A percentile compares a stretch with the other conserved stretches of the same genome.
These are phyloP conservation scores for Gracilariopsis chorda DNA, from an alignment of 23 red algal species.

Conservation along the genomic window DNA sequence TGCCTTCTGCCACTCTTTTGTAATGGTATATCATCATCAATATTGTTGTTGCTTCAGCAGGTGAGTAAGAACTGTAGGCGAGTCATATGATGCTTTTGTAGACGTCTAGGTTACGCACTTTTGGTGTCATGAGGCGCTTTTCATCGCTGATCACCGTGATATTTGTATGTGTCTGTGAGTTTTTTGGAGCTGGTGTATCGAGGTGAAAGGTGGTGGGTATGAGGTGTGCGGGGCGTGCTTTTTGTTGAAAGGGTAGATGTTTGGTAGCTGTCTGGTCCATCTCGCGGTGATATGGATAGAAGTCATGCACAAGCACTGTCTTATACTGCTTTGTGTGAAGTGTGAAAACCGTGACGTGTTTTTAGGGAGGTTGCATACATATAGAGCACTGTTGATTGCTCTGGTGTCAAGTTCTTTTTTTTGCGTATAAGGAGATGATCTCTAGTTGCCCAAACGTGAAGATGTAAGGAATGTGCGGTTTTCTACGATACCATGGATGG, in stretches of 20 bases:
- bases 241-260: background rate
- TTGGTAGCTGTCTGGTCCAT: too few species aligned
- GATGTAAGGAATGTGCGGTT: background rate
- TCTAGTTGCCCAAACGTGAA: background rate
- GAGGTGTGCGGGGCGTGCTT: too few species aligned
- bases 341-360: background rate
- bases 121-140: background rate
- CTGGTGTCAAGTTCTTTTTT: background rate
- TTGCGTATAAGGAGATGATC: background rate
- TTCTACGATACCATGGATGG: background rate
- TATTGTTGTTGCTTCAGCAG: too few species aligned
- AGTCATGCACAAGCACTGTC: too few species aligned
- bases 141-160: background rate
- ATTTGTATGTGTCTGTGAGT: background rate
- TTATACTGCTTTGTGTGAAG: background rate
- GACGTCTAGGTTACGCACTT: too few species aligned
- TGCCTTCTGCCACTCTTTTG: too few species aligned
- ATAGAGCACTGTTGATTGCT: background rate
- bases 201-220: background rate
- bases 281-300: too few species aligned
- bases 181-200: background rate
- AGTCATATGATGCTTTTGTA: too few species aligned
- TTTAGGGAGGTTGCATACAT: background rate
- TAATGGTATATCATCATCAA: too few species aligned
- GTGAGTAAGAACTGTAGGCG: too few species aligned